Evolutionary conservation across 495 filamentous ascomycete genomes (phyloP), one percentile per base, ranked within the genome.

Genomic region (Chaetomium fimeti): DNA sequence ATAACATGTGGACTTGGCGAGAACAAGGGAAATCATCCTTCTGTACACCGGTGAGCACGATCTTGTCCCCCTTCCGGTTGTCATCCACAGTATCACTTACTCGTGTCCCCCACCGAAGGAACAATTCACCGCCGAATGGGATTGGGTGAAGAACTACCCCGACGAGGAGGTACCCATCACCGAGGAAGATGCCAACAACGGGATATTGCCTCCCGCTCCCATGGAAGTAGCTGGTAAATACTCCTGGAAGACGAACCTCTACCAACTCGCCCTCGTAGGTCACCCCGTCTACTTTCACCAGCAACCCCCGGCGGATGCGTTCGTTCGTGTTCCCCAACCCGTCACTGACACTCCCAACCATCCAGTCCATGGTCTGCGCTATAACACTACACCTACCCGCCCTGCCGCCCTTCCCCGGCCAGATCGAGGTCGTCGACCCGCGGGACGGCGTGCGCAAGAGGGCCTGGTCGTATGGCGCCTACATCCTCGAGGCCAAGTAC

Each of bases 111-210:
- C 18, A 8, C 29, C n/a, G n/a, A n/a, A n/a, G 53, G 53, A 55
- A 16, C 53, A 55, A 55, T 55, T 55, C 53, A 55, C 28, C n/a
- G 53, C 36, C 36, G 53, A 55, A 38, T 55, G 53, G 53, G 53
- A 55, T 12, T 55, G 53, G 53, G 29, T 55, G 5, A 13, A 27
- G 9, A 5, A 53, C 1, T 3, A 15, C 16, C 51, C 51, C 27
- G 18, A 12, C 15, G 3, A 18, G 13, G 12, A 32, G 12, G 25
- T 27, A 0, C 27, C 22, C 32, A 9, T 36, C 3, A 5, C 5
- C 32, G 32, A 36, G 12, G 32, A 36, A 11, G 32, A 36, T 9
- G 7, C 8, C 3, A 11, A 36, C 7, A 36, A 9, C 6, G 5
- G 32, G 12, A 36, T 36, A 5, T 11, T 36, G 32, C 32, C 32